Base-by-base conservation (phyloP, 2,329 filamentous ascomycete species). In the Diaporthe destruens region DNA sequence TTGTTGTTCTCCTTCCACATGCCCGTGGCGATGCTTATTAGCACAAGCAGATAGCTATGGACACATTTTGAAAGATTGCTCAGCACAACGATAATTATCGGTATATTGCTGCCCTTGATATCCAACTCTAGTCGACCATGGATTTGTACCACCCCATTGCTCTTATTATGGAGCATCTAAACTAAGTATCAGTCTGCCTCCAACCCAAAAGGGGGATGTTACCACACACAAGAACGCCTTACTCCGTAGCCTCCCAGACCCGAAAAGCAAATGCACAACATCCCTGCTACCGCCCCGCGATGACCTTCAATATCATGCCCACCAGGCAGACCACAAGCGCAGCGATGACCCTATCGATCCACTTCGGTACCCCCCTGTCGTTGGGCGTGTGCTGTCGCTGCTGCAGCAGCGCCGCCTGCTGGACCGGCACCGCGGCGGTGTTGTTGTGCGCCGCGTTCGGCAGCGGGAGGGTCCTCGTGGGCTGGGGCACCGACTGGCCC, bases 261-360 rank as follows among this genome's bases (percentile, higher is more conserved):
- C 68, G 61, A 54, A 54, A 23, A 18, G 23, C 14, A 70, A 61
- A 70, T 20, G 32, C 55, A 34, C 18, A 8, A 8, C n/a, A 23
- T 14, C 32, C 32, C 23, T 54, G 68, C 55, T 70, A 57, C 4
- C 9, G n/a, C 9, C 44, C 71, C 36, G 78, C n/a, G 20, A 88
- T 76, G 36, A 90, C 83, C 78, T 89, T 91, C 71, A 89, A 74
- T 29, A 98, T 84, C 85, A 97, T 89, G 29, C 93, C 89, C 4
- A 91, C 84, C 25, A 98, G 84, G 34, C 93, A 85, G 18, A 94
- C 86, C 0, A 94, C 85, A 23, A 98, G 82, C 8, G 90, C 92
- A 29, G 92, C 89, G 76, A 98, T 98, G 49, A 92, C 88, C 75
- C 93, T 90, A 81, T 98, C 95, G 23, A 98, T 86, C 93, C 94